Evolutionary conservation across 805 yeast species (phyloP).

Genomic region (Pichia deserticola): DNA sequence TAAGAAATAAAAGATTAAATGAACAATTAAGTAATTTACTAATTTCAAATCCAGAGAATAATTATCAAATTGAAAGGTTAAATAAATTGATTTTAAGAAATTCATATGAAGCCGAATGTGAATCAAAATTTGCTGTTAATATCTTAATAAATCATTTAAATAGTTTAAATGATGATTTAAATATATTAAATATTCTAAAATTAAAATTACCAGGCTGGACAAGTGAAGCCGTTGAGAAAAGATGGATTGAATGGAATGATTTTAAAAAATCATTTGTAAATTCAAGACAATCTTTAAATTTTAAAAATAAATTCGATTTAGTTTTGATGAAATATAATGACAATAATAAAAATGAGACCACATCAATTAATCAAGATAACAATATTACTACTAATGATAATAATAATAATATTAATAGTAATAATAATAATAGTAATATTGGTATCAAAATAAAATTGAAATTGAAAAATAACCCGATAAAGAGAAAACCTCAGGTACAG

Average conservation of each 20-base stretch:
- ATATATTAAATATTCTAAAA: slow-evolving; percentile 1
- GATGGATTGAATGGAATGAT: slow-evolving; percentile 18
- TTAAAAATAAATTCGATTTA: too few species aligned
- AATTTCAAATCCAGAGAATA: neutral
- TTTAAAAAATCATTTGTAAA: slow-evolving; percentile 11
- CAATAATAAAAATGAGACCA: neutral
- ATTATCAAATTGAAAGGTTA: slow-evolving; percentile 1
- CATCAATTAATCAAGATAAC: neutral
- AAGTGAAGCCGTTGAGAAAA: slow-evolving; percentile 12
- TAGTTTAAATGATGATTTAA: slow-evolving; percentile 20
- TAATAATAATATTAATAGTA: too few species aligned
- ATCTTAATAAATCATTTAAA: slow-evolving; percentile 18
- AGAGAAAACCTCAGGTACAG: neutral
- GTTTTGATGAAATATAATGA: too few species aligned
- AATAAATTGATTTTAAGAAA: slow-evolving; percentile 13
- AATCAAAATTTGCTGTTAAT: slow-evolving; percentile 18
- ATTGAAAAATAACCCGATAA: neutral
- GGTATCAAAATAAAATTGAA: neutral
- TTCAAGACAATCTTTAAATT: too few species aligned
- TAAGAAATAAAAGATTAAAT: slow-evolving; percentile 15
- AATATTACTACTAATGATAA: neutral
- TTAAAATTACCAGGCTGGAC: slow-evolving; percentile 12
- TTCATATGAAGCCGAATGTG: slow-evolving; percentile 20
- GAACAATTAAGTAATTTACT: too few species aligned
- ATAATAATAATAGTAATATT: neutral